Evolutionary conservation across 140 eudicot species (phyloP).

Genomic region (Ambrosia hybrid): DNA sequence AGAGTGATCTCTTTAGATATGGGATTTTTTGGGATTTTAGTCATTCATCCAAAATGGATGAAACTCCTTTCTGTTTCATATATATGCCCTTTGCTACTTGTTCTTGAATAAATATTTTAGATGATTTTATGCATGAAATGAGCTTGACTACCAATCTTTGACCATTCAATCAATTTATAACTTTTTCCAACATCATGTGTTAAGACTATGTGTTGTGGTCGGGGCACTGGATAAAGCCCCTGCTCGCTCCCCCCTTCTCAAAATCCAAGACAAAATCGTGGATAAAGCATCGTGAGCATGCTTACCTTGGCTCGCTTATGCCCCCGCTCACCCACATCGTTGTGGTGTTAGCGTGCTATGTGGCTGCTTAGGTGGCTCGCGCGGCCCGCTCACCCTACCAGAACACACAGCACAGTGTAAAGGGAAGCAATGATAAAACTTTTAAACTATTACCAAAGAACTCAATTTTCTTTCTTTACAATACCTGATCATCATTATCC

Average conservation of each 20-base stretch:
- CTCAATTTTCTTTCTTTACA: not conserved
- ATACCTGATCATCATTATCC: not conserved
- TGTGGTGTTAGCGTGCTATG: too few species aligned
- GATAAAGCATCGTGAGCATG: too few species aligned
- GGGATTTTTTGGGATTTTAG: not conserved
- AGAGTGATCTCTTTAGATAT: conserved; percentile 6
- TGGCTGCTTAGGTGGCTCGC: too few species aligned
- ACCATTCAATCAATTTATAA: too few species aligned
- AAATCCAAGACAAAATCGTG: too few species aligned
- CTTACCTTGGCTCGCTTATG: too few species aligned
- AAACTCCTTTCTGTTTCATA: conserved; percentile 18
- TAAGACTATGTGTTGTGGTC: not conserved
- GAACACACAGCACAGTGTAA: too few species aligned
- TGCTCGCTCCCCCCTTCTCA: too few species aligned
- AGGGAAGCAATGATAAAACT: not conserved
- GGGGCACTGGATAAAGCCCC: too few species aligned
- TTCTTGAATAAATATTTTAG: conserved; percentile 6
- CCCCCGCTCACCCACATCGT: too few species aligned
- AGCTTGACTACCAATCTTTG: not conserved
- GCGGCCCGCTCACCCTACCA: too few species aligned
- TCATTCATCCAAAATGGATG: conserved; percentile 22
- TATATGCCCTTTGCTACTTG: conserved; percentile 1
- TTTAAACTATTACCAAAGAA: not conserved
- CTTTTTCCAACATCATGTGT: not conserved
- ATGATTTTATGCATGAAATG: not conserved